Evolutionary conservation across 768 basidiomycete genomes (phyloP).

Genomic region (Collybia nuda): DNA sequence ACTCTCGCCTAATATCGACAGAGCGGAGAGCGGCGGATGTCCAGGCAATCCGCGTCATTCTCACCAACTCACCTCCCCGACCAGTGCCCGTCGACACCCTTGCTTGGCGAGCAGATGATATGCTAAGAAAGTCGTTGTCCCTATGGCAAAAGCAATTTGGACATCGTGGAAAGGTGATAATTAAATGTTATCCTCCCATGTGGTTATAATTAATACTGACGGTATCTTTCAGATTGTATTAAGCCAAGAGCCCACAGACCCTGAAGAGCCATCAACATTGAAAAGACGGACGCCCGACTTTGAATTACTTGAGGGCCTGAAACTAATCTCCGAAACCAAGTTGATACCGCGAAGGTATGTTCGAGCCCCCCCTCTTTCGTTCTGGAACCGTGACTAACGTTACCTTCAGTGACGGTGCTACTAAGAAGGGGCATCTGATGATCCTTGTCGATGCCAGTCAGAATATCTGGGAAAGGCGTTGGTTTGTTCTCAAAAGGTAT

Average conservation of each 20-base stretch:
- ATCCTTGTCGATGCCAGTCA: constrained; percentile 79
- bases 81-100: constrained; percentile 50
- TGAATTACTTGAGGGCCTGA: constrained; percentile 51
- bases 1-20: constrained; percentile 65
- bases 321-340: constrained; percentile 72
- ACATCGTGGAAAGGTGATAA: constrained; percentile 67
- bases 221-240: constrained; percentile 63
- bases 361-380: constrained; percentile 2
- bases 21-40: constrained; percentile 85
- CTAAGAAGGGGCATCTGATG: constrained; percentile 83
- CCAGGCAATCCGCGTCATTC: constrained; percentile 80
- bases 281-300: constrained; percentile 30
- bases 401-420: constrained; percentile 66
- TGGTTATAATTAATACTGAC: constrained; percentile 14
- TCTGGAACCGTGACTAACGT: constrained; percentile 2
- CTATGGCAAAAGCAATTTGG: constrained; percentile 89
- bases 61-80: constrained; percentile 54
- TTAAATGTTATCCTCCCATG: not conserved
- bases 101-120: constrained; percentile 65
- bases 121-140: constrained; percentile 64
- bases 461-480: constrained; percentile 79
- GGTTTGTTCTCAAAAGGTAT: constrained; percentile 87
- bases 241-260: constrained; percentile 66
- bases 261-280: constrained; percentile 40
- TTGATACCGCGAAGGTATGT: constrained; percentile 68